These are phyloP conservation scores for Xanthoparmelia taractica DNA, from an alignment of 495 filamentous ascomycete species.

Conservation along the genomic window DNA sequence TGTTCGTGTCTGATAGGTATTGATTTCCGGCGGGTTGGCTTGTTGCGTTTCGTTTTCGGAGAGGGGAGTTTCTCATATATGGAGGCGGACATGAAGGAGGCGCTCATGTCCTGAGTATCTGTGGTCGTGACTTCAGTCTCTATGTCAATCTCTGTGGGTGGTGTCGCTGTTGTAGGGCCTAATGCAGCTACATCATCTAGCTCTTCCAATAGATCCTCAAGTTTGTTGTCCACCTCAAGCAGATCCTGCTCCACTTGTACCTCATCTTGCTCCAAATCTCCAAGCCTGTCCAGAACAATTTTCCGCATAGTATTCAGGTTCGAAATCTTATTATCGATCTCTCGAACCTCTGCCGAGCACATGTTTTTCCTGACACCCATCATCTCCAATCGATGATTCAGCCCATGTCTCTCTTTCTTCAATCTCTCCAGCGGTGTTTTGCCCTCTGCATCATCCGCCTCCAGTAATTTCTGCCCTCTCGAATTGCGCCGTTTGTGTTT, in stretches of 20 bases:
- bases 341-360: conserved; percentile 90
- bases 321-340: conserved; percentile 94
- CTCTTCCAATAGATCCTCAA: conserved; percentile 78
- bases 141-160: conserved; percentile 40
- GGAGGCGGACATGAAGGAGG: conserved; percentile 91
- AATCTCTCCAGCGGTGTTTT: conserved; percentile 60
- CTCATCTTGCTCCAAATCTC: conserved; percentile 87
- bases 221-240: conserved; percentile 70
- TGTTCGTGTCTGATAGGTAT: conserved; percentile 96
- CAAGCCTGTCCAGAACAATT: conserved; percentile 85
- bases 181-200: conserved; percentile 58
- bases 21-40: conserved; percentile 61
- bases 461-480: conserved; percentile 66
- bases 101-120: conserved; percentile 33
- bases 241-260: conserved; percentile 82
- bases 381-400: conserved; percentile 83
- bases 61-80: conserved; percentile 89
- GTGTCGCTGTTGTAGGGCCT: conserved; percentile 38
- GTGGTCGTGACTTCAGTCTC: conserved; percentile 49
- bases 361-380: conserved; percentile 92
- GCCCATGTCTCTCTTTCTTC: conserved; percentile 64
- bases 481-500: conserved; percentile 57
- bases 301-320: conserved; percentile 90
- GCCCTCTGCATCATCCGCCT: conserved; percentile 49
- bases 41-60: conserved; percentile 55